Evolutionary conservation across 176 grass and related monocot genomes (phyloP), one percentile per base, ranked within the genome.

Genomic region (Eleusine indica): DNA sequence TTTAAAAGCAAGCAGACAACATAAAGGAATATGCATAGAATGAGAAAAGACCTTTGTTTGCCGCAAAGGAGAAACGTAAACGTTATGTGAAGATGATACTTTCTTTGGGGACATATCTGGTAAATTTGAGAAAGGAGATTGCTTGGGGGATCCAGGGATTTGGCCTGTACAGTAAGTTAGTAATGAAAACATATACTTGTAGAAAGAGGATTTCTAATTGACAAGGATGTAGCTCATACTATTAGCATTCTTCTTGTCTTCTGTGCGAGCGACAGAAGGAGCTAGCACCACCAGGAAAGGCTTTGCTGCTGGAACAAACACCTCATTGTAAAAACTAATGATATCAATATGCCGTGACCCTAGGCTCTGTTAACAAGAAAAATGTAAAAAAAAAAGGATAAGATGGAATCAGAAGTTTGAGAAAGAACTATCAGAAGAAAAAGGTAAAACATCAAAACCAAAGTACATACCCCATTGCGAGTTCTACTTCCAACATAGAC

Each of bases 41-140:
- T 46, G 44, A 60, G 56, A 57, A 70, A 28, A 75, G 40, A 40
- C 95, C 95, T 98, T 98, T 18, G 89, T 84, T 91, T 98, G 92
- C n/a, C 91, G 87, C 60, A 98, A 71, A 54, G 96, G 96, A 85
- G 96, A 98, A 35, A 95, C 91, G 83, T 90, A 98, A 71, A 98
- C 80, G 90, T 98, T 98, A 83, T 93, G 93, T 42, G 87, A 80
- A 74, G 96, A 82, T 71, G 96, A 98, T 16, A 98, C 91, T 91
- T 98, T 98, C 80, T 95, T 95, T 11, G 96, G 96, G 42, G 96
- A 98, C 96, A 98, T 91, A 83, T 93, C 96, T 78, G 96, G 96
- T 77, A 98, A 83, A 86, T 91, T 98, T 82, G 88, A 85, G 71
- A 98, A 93, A 82, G 93, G 87, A 69, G 88, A 89, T 68, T 90